A percentile compares a stretch with the other conserved stretches of the same genome.
phyloP scores from a whole-genome alignment of 352 stramenopile genomes.

The Phytophthora niederhauseri region DNA sequence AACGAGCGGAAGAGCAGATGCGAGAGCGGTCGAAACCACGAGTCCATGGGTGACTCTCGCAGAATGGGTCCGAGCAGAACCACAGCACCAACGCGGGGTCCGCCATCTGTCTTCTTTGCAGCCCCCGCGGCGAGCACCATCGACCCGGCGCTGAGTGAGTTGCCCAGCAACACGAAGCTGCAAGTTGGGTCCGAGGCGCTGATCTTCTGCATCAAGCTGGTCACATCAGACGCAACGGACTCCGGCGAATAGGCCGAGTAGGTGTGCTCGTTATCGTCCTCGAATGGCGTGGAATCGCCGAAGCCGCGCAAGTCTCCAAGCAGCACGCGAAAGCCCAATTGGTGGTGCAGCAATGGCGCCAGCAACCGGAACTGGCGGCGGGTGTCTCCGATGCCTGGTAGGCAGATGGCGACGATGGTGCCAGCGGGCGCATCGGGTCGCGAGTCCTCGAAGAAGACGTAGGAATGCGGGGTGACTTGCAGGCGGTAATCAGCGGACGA shows the following conservation, averaged over 20 bases:
- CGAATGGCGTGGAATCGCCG: slow-evolving; percentile 45
- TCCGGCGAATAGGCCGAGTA: slow-evolving; percentile 43
- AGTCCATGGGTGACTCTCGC: slow-evolving; percentile 34
- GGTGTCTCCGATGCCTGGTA: slow-evolving; percentile 50
- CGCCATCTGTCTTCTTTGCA: neutral
- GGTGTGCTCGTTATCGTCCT: neutral
- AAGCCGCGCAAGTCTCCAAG: slow-evolving; percentile 52
- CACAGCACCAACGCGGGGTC: slow-evolving; percentile 21
- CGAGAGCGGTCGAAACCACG: slow-evolving; percentile 39
- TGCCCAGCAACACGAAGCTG: slow-evolving; percentile 44
- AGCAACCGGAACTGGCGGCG: slow-evolving; percentile 48
- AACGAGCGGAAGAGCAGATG: slow-evolving; percentile 40
- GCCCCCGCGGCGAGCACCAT: slow-evolving; percentile 36
- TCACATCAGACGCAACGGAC: slow-evolving; percentile 35
- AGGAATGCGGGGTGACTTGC: slow-evolving; percentile 14
- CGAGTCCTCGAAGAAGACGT: slow-evolving; percentile 51
- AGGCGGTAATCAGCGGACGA: slow-evolving; percentile 24
- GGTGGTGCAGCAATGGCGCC: slow-evolving; percentile 44
- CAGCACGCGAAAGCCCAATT: slow-evolving; percentile 36
- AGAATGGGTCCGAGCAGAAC: slow-evolving; percentile 45
- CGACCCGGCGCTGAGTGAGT: slow-evolving; percentile 45
- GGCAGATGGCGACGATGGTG: slow-evolving; percentile 37
- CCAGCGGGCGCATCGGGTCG: slow-evolving; percentile 19
- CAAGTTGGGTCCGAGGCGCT: slow-evolving; percentile 18
- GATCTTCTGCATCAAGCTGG: slow-evolving; percentile 33